A percentile compares a stretch with the other conserved stretches of the same genome.
Conservation (phyloP, 345 rosid species). For the Raphanus sativus region DNA sequence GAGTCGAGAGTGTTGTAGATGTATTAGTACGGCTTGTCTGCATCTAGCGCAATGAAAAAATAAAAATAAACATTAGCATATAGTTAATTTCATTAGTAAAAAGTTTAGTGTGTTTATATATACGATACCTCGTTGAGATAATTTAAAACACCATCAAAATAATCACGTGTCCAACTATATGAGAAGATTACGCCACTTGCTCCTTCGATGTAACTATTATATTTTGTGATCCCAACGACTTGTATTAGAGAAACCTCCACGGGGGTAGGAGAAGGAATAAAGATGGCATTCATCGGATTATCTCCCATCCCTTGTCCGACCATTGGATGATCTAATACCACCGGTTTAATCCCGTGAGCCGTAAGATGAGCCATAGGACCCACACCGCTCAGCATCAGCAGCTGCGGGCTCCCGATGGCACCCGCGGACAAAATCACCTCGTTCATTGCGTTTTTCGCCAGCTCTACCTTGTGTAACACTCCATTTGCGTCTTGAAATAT, state of each 20-base stretch:
- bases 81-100: not conserved
- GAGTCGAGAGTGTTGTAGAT: slow-evolving; percentile 22
- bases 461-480: slow-evolving; percentile 45
- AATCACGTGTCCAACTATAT: slow-evolving; percentile 43
- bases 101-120: not conserved
- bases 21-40: slow-evolving; percentile 24
- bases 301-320: slow-evolving; percentile 88
- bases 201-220: slow-evolving; percentile 56
- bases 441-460: slow-evolving; percentile 38
- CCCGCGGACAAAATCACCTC: slow-evolving; percentile 79
- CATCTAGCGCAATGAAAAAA: slow-evolving; percentile 19
- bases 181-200: slow-evolving; percentile 58
- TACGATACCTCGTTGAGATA: slow-evolving; percentile 49
- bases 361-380: slow-evolving; percentile 62
- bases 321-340: slow-evolving; percentile 53
- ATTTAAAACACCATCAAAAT: slow-evolving; percentile 33
- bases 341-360: slow-evolving; percentile 45
- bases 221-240: slow-evolving; percentile 63
- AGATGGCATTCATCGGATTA: slow-evolving; percentile 69
- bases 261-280: slow-evolving; percentile 58
- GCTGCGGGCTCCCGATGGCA: slow-evolving; percentile 83
- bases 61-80: not conserved
- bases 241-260: slow-evolving; percentile 64
- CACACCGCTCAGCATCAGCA: slow-evolving; percentile 75
- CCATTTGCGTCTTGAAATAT: slow-evolving; percentile 56